Evolutionary conservation across 2,329 filamentous ascomycete species (phyloP), one percentile per base, ranked within the genome.

Genomic region (Cyclaneusma minus): DNA sequence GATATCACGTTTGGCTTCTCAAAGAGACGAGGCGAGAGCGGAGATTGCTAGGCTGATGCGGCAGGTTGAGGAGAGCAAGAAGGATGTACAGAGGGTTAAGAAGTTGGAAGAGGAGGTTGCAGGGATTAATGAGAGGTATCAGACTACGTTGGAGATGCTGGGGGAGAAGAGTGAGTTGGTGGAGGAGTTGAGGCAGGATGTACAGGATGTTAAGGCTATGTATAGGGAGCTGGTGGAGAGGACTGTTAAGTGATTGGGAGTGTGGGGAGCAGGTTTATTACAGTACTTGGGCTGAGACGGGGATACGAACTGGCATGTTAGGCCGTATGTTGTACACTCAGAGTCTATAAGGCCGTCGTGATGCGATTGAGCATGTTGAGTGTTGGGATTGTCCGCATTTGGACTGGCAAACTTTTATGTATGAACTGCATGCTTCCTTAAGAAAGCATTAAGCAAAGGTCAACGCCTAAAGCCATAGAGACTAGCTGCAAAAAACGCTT

Each of bases 91-190:
- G 27, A 68, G 64, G 32, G 64, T 84, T 1, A 56, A 60, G 12
- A 61, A 65, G 32, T 50, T 94, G 9, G 76, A 91, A 49, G 55
- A 52, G 23, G 68, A 83, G 39, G 57, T 93, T 25, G 56, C 54
- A 15, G 67, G 69, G 21, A 58, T 94, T 36, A 74, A 81, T 42
- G 60, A 69, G 35, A 64, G 87, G 41, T 93, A 95, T 48, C 74
- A 92, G 47, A 89, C 84, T 9, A 91, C 83, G 32, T 60, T 98
- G 28, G 85, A 95, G 56, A 76, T 95, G 71, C 56, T 98, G 30
- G 89, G 89, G 2, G 89, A 98, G 65, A 93, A 93, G 67, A 93
- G 83, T 50, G 89, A 98, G 60, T 59, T 78, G 44, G 85, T 93
- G 3, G 84, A 93, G 45, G 89, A 98, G 60, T 58, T 98, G 38